A percentile compares a stretch with the other conserved stretches of the same genome.
Evolutionary conservation across 371 early-diverging fungal genomes (phyloP).

Genomic region (Circinella minor): DNA sequence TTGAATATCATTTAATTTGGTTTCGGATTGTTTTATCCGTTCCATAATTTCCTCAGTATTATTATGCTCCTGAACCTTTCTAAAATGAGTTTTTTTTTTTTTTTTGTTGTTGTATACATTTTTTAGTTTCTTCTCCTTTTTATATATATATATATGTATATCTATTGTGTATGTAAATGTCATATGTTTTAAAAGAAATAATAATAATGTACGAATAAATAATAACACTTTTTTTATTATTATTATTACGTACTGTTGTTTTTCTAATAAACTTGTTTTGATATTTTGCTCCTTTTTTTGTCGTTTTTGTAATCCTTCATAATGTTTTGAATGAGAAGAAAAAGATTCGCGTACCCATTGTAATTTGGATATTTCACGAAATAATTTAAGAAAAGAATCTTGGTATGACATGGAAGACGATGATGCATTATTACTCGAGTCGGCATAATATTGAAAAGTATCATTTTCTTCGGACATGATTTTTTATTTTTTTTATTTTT

Average conservation of each 20-base stretch:
- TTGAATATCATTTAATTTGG: conserved; percentile 27
- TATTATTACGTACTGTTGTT: conserved; percentile 30
- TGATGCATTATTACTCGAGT: conserved; percentile 8
- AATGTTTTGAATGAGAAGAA: conserved; percentile 45
- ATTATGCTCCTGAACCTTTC: background rate
- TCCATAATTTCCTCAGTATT: conserved; percentile 26
- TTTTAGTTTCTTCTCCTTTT: conserved; percentile 15
- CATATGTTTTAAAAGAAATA: too few species aligned
- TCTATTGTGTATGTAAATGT: too few species aligned
- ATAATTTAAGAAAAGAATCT: conserved; percentile 27
- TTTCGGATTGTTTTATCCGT: conserved; percentile 34
- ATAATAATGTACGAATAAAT: too few species aligned
- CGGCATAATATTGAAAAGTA: background rate
- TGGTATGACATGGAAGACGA: conserved; percentile 14
- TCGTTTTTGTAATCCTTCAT: conserved; percentile 43
- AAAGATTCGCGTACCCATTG: conserved; percentile 56
- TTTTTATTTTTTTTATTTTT: too few species aligned
- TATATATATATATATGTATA: background rate
- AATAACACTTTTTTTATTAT: background rate
- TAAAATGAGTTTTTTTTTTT: background rate
- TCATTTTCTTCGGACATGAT: background rate
- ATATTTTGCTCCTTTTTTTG: conserved; percentile 33
- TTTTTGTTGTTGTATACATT: background rate
- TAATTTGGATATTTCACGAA: conserved; percentile 38
- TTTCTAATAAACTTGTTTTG: conserved; percentile 32